Evolutionary conservation across 1,139 yeast species (phyloP).

Genomic region (Hansenula sp.): DNA sequence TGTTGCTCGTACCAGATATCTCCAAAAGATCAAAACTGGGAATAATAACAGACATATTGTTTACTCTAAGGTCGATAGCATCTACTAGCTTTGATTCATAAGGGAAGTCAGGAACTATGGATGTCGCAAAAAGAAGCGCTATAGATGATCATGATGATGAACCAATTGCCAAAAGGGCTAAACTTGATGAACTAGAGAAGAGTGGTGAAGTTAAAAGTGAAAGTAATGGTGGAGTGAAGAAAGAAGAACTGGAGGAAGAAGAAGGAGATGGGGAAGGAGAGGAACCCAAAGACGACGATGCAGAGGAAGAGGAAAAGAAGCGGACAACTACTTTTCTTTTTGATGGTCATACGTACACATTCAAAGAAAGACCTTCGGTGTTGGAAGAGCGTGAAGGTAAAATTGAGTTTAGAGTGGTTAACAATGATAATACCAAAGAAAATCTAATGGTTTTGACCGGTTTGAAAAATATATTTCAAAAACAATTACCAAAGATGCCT

Average conservation of each 20-base stretch:
- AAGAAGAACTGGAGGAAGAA: constrained; percentile 23
- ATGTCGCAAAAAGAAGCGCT: constrained; percentile 12
- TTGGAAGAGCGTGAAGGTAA: constrained; percentile 88
- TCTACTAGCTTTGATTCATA: too few species aligned
- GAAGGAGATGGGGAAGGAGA: constrained; percentile 21
- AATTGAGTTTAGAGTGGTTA: constrained; percentile 92
- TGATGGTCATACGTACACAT: constrained; percentile 81
- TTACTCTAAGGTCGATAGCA: too few species aligned
- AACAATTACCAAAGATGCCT: constrained; percentile 98
- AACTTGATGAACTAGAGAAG: constrained; percentile 21
- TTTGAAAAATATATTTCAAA: constrained; percentile 90
- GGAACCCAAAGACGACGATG: constrained; percentile 23
- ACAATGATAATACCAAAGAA: constrained; percentile 86
- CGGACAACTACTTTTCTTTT: constrained; percentile 51
- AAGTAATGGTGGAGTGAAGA: constrained; percentile 22
- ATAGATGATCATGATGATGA: constrained; percentile 32
- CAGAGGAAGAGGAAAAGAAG: constrained; percentile 32
- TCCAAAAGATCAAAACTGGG: too few species aligned
- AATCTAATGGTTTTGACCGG: constrained; percentile 92
- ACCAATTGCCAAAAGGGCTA: constrained; percentile 33
- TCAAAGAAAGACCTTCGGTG: constrained; percentile 91
- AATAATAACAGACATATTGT: too few species aligned
- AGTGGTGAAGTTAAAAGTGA: constrained; percentile 16
- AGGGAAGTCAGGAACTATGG: too few species aligned
- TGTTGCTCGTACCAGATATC: too few species aligned